These are phyloP conservation scores for Xylaria hypoxylon DNA, from an alignment of 2,329 filamentous ascomycete genomes.

Conservation along the genomic window DNA sequence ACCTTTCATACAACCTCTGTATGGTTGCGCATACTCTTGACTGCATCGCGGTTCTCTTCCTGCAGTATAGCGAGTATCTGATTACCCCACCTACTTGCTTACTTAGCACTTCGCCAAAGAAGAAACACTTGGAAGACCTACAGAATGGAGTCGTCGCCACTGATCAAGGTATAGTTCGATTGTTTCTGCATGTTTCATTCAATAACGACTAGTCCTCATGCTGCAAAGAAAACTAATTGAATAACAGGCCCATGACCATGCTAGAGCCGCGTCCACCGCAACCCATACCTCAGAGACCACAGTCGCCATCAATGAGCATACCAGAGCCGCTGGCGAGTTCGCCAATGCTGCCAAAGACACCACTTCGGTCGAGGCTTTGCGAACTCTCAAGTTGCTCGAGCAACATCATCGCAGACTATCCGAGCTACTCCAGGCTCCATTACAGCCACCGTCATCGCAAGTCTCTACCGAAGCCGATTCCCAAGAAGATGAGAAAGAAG, in stretches of 20 bases:
- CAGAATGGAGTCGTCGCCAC: slow-evolving; percentile 75
- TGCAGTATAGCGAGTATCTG: slow-evolving; percentile 1
- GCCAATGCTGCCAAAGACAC: slow-evolving; percentile 82
- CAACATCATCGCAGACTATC: slow-evolving; percentile 88
- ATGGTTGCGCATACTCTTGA: not conserved
- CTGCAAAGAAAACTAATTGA: slow-evolving; percentile 30
- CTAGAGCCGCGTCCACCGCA: slow-evolving; percentile 82
- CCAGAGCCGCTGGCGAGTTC: slow-evolving; percentile 88
- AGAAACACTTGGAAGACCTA: slow-evolving; percentile 6
- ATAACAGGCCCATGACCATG: slow-evolving; percentile 84
- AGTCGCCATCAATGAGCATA: slow-evolving; percentile 87
- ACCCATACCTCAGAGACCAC: slow-evolving; percentile 79
- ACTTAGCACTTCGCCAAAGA: slow-evolving; percentile 9
- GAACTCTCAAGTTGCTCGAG: slow-evolving; percentile 86
- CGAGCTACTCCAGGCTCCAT: slow-evolving; percentile 79
- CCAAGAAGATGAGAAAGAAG: slow-evolving; percentile 54
- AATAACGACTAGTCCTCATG: slow-evolving; percentile 8
- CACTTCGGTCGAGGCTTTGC: slow-evolving; percentile 76
- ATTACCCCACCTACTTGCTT: not conserved
- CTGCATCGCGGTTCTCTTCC: not conserved
- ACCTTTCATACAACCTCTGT: not conserved
- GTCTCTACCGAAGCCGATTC: slow-evolving; percentile 53
- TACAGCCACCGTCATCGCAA: slow-evolving; percentile 61
- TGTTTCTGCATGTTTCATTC: not conserved
- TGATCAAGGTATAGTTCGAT: slow-evolving; percentile 67